Percentiles rank a stretch among this genome's conserved stretches.
phyloP scores from a whole-genome alignment of 2,329 filamentous ascomycete species.

The Ceratocystis harringtonii region DNA sequence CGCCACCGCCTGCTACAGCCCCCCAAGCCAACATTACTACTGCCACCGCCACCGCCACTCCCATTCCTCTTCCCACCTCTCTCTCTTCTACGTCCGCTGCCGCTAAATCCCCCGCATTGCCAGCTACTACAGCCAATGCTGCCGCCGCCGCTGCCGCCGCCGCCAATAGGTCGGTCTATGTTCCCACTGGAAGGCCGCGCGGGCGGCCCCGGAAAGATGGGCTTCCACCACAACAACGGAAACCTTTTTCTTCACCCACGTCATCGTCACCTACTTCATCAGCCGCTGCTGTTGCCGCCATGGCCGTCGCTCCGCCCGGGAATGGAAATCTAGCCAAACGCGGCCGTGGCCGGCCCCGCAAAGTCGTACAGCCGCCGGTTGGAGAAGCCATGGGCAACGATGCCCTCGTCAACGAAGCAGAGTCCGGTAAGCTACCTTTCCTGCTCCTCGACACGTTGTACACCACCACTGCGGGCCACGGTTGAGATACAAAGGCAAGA shows the following conservation, averaged over 20 bases:
- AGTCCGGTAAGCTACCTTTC: conserved; percentile 5
- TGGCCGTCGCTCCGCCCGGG: conserved; percentile 8
- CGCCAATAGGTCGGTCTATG: conserved; percentile 23
- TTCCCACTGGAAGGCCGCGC: conserved; percentile 32
- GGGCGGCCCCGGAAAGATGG: conserved; percentile 32
- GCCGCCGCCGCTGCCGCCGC: conserved; percentile 14
- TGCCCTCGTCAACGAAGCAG: conserved; percentile 1
- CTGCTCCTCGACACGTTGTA: conserved; percentile 2
- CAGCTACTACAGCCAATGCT: not conserved
- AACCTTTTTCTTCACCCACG: not conserved
- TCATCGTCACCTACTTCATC: not conserved
- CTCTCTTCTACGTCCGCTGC: too few species aligned
- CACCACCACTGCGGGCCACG: not conserved
- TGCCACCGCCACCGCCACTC: too few species aligned
- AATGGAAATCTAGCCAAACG: conserved; percentile 16
- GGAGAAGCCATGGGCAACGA: conserved; percentile 17
- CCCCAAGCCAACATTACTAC: not conserved
- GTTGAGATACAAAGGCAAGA: conserved; percentile 4
- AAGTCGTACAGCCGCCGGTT: conserved; percentile 18
- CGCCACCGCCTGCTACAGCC: not conserved
- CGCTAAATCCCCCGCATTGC: too few species aligned
- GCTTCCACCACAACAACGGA: conserved; percentile 8
- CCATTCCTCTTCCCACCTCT: not conserved
- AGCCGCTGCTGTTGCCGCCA: not conserved
- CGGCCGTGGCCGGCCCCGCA: conserved; percentile 19